phyloP scores from a whole-genome alignment of 306 rosid species.

The Abrus pulchellus region DNA sequence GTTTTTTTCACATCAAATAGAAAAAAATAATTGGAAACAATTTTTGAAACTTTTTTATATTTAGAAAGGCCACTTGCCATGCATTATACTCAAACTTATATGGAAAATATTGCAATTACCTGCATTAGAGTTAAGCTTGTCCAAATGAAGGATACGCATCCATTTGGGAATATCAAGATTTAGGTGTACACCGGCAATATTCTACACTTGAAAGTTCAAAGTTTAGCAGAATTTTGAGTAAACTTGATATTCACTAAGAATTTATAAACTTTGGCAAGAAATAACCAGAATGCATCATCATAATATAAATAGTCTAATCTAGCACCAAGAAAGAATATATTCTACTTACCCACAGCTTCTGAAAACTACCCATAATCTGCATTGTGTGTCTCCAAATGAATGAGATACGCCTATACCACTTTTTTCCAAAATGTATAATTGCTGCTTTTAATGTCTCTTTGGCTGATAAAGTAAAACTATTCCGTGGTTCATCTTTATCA shows the following conservation, averaged over 20 bases:
- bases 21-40: constrained; percentile 4
- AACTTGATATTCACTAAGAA: background rate
- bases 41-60: constrained; percentile 9
- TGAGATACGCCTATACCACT: constrained; percentile 81
- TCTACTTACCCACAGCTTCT: constrained; percentile 85
- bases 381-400: constrained; percentile 74
- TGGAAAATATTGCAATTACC: constrained; percentile 59
- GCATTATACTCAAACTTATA: constrained; percentile 7
- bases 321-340: constrained; percentile 40
- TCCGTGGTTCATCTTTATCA: constrained; percentile 71
- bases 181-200: constrained; percentile 80
- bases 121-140: constrained; percentile 77
- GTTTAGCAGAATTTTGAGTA: constrained; percentile 42
- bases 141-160: constrained; percentile 86
- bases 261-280: constrained; percentile 23
- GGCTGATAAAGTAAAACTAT: constrained; percentile 69
- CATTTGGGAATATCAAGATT: constrained; percentile 94
- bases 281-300: constrained; percentile 18
- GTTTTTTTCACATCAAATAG: constrained; percentile 17
- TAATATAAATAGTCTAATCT: constrained; percentile 4
- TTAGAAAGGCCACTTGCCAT: constrained; percentile 28
- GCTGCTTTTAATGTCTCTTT: constrained; percentile 84
- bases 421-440: constrained; percentile 68
- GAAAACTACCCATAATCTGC: constrained; percentile 68
- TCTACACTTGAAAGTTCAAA: constrained; percentile 66